Evolutionary conservation across 331 rosid species (phyloP), one percentile per base, ranked within the genome.

Genomic region (Malus hybrid): DNA sequence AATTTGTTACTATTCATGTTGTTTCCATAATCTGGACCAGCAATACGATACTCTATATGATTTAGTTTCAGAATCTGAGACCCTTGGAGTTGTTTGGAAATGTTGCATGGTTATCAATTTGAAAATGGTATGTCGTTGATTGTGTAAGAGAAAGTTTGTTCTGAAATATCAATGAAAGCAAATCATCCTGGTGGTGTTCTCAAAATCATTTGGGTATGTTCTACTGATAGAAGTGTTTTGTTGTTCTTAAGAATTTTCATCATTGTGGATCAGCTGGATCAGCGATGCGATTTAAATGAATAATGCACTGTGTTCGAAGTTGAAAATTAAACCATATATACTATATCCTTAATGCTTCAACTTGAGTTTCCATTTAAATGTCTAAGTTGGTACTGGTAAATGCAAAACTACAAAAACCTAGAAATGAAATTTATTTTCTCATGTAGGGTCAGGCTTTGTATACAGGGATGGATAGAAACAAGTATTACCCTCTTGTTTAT

Each of bases 381-480:
- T 36, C 14, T 74, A 29, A 29, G 42, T 50, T 31, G 44, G 10
- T 63, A 68, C 69, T 13, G 60, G 3, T 59, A 44, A 28, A 19
- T 56, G 15, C 39, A 28, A 70, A 75, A 79, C 33, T 69, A 48
- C 72, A 54, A 64, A 77, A 67, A 79, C 57, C 75, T 80, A 27
- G 46, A 70, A 75, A 29, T 67, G 34, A 72, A 57, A 19, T 80
- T 78, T 77, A 42, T 76, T 73, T 82, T 79, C 70, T 86, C 39
- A 66, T 81, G 73, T 83, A 89, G 91, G 93, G 89, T 65, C 91
- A 85, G 86, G 85, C 84, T 81, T 67, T 89, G 73, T 81, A 77
- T 75, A 88, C 87, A 56, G 77, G 85, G 76, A 79, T 73, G 80
- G 80, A 67, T 32, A 39, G 66, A 71, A 79, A 48, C 69, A 83